phyloP scores from a whole-genome alignment of 495 filamentous ascomycete genomes.

The Chaetomium fimeti region DNA sequence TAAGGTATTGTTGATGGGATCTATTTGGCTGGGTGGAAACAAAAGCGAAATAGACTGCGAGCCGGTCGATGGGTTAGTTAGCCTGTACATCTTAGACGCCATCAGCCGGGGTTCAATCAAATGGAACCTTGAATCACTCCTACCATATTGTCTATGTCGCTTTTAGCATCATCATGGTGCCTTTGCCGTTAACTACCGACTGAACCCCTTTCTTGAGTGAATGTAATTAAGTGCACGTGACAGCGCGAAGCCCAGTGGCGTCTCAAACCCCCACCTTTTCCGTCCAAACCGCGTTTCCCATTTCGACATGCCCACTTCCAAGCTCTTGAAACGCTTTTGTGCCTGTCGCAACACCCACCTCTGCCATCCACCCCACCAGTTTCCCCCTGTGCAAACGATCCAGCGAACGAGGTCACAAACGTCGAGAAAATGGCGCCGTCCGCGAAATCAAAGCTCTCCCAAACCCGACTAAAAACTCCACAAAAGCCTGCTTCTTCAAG shows the following conservation, averaged over 20 bases:
- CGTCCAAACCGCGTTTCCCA: constrained; percentile 7
- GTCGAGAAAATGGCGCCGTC: not conserved
- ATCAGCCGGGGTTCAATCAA: not conserved
- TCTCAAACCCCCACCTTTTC: constrained; percentile 16
- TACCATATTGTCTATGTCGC: too few species aligned
- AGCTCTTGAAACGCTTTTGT: not conserved
- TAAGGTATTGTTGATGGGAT: not conserved
- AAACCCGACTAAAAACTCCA: constrained; percentile 1
- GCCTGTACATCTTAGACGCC: not conserved
- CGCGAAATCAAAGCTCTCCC: constrained; percentile 8
- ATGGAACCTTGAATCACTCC: not conserved
- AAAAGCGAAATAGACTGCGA: constrained; percentile 13
- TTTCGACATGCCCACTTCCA: too few species aligned
- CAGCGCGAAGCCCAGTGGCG: constrained; percentile 18
- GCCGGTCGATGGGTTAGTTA: not conserved
- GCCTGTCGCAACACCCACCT: not conserved
- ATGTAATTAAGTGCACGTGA: constrained; percentile 15
- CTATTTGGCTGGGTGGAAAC: not conserved
- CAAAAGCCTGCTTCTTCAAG: not conserved
- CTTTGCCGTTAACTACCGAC: not conserved
- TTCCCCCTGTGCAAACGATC: not conserved
- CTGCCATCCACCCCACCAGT: not conserved
- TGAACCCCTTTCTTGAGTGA: not conserved
- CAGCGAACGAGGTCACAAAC: not conserved
- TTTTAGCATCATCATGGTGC: too few species aligned